Percentiles rank a stretch among this genome's conserved stretches.
Conservation (phyloP, 1,139 yeast species). For the Sugiyamaella paludigena region DNA sequence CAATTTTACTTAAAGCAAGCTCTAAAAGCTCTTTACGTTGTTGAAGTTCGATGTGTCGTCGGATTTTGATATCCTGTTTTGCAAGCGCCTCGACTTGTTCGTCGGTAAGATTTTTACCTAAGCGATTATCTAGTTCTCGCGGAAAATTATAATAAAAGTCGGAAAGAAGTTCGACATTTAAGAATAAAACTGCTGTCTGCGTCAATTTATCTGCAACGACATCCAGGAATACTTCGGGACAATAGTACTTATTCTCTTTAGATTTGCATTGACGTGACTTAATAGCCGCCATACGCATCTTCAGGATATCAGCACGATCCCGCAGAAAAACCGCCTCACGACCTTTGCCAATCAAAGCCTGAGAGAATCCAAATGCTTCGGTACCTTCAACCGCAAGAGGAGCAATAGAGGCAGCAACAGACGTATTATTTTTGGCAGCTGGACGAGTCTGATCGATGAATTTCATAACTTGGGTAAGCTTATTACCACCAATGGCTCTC, state of each 20-base stretch:
- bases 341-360: conserved; percentile 66
- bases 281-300: conserved; percentile 72
- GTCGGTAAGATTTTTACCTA: conserved; percentile 59
- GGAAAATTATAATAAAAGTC: conserved; percentile 97
- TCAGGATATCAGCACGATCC: conserved; percentile 69
- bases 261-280: conserved; percentile 73
- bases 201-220: conserved; percentile 90
- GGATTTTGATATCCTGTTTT: conserved; percentile 89
- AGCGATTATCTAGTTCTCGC: conserved; percentile 76
- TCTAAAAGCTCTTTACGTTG: conserved; percentile 87
- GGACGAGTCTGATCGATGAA: conserved; percentile 55
- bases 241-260: conserved; percentile 79
- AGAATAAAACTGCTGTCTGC: conserved; percentile 85
- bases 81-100: conserved; percentile 89
- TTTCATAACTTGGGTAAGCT: conserved; percentile 76
- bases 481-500: conserved; percentile 75
- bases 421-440: conserved; percentile 10
- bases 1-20: conserved; percentile 79
- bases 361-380: conserved; percentile 76
- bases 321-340: conserved; percentile 78
- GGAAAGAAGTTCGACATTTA: conserved; percentile 88
- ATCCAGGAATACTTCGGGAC: conserved; percentile 92
- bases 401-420: background rate
- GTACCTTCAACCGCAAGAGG: conserved; percentile 32
- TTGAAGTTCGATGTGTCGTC: conserved; percentile 87